These are phyloP conservation scores for Astrephomene gubernaculifera DNA, from an alignment of 139 green algal species.

Conservation along the genomic window DNA sequence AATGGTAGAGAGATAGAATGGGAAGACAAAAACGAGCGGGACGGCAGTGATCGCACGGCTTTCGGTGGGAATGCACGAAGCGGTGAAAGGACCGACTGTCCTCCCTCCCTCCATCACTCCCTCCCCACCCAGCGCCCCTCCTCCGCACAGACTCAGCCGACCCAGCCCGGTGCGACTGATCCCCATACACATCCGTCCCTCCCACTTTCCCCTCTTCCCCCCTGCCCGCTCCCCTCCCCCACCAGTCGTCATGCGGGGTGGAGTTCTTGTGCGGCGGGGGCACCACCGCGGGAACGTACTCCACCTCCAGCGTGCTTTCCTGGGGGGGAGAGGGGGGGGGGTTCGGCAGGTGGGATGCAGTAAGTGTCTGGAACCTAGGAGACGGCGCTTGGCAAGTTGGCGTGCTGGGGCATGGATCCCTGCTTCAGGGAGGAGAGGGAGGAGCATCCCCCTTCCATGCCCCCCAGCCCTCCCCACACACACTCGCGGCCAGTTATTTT, in stretches of 20 bases:
- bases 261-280: conserved; percentile 77
- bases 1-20: too few relatives aligned
- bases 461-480: too few relatives aligned
- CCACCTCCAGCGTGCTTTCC: conserved; percentile 86
- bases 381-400: too few relatives aligned
- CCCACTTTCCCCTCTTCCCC: background rate
- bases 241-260: conserved; percentile 88
- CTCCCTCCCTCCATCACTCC: background rate
- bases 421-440: too few relatives aligned
- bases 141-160: background rate
- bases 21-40: background rate
- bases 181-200: background rate
- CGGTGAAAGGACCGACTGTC: background rate
- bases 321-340: conserved; percentile 40
- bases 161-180: too few relatives aligned
- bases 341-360: background rate
- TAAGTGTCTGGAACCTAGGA: too few relatives aligned
- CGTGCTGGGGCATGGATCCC: too few relatives aligned
- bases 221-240: background rate
- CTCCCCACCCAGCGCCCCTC: background rate
- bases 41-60: background rate
- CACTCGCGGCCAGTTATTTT: too few relatives aligned
- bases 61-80: background rate
- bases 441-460: too few relatives aligned
- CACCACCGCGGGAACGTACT: conserved; percentile 93